phyloP scores from a whole-genome alignment of 1,139 yeast genomes.

The Debaryomyces singareniensis region DNA sequence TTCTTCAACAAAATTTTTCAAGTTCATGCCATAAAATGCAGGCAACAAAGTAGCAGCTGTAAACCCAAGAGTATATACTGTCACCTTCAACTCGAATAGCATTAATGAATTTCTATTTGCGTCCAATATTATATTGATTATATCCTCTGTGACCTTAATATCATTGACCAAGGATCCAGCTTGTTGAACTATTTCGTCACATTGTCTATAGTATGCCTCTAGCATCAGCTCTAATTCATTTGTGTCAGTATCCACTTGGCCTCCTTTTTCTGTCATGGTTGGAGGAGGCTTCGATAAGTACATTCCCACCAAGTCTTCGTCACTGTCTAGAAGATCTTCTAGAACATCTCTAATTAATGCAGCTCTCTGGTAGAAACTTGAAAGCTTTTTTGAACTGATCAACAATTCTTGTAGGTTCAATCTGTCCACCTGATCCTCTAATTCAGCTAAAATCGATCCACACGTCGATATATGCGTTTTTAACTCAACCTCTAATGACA shows the following conservation, averaged over 20 bases:
- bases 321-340: constrained; percentile 81
- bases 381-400: constrained; percentile 72
- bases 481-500: constrained; percentile 80
- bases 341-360: constrained; percentile 75
- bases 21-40: constrained; percentile 93
- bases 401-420: constrained; percentile 74
- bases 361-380: constrained; percentile 81
- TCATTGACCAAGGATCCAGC: constrained; percentile 80
- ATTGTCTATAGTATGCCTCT: constrained; percentile 90
- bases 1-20: constrained; percentile 85
- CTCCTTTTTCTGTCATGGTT: constrained; percentile 2
- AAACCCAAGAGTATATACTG: constrained; percentile 79
- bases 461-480: constrained; percentile 67
- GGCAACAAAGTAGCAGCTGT: constrained; percentile 59
- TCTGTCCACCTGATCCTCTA: constrained; percentile 82
- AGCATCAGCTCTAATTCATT: constrained; percentile 84
- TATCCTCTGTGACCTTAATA: constrained; percentile 91
- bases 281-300: constrained; percentile 48
- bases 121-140: constrained; percentile 89
- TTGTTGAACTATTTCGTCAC: constrained; percentile 94
- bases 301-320: constrained; percentile 84
- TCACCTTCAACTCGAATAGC: constrained; percentile 79
- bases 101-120: constrained; percentile 91
- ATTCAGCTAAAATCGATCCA: constrained; percentile 69
- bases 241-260: constrained; percentile 30